Percentiles rank a stretch among this genome's conserved stretches.
Conservation (phyloP, 345 rosid species). For the Hibiscus syriacus region DNA sequence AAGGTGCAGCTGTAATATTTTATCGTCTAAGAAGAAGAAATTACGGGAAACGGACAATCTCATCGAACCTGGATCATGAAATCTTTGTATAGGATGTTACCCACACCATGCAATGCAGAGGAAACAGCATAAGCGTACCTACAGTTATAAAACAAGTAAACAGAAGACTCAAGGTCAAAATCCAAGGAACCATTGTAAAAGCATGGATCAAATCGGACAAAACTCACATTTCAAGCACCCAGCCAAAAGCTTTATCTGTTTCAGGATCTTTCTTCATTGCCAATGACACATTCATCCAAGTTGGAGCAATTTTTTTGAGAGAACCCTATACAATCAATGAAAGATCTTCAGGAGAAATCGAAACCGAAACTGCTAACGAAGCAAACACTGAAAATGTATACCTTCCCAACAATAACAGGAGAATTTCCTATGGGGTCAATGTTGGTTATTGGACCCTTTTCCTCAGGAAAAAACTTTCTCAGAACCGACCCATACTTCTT, state of each 20-base stretch:
- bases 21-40: not conserved
- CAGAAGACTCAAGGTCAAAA: not conserved
- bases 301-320: conserved; percentile 85
- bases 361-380: no score
- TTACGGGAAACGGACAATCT: not conserved
- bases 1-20: no score
- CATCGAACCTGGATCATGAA: conserved; percentile 90
- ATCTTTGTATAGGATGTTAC: no score
- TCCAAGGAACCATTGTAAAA: not conserved
- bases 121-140: no score
- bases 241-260: conserved; percentile 85
- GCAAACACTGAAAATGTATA: conserved; percentile 23
- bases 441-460: conserved; percentile 66
- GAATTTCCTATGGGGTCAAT: conserved; percentile 96
- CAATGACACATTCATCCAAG: conserved; percentile 99
- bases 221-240: conserved; percentile 96
- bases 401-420: conserved; percentile 87
- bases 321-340: conserved; percentile 40
- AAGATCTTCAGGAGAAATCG: not conserved
- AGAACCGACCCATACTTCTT: no score
- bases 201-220: not conserved
- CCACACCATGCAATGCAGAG: no score
- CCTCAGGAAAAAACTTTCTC: conserved; percentile 70
- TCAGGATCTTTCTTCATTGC: no score
- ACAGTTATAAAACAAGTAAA: conserved; percentile 13